Percentiles rank a stretch among this genome's conserved stretches.
phyloP scores from a whole-genome alignment of 306 rosid species.

The Citrullus amarus region DNA sequence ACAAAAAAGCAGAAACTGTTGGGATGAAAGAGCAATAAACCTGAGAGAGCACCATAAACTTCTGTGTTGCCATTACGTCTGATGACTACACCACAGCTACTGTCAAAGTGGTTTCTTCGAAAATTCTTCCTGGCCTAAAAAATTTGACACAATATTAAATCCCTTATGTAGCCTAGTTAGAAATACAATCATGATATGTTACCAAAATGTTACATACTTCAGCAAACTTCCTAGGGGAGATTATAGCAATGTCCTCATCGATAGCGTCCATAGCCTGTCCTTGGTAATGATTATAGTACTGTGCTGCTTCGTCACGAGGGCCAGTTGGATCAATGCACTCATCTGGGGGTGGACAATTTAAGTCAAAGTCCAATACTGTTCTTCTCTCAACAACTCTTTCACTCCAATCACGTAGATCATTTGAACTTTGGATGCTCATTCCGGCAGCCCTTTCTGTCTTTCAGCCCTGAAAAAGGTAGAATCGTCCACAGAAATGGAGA shows the following conservation, averaged over 20 bases:
- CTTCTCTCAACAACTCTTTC: conserved; percentile 2
- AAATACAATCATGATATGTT: neutral
- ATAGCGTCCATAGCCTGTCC: neutral
- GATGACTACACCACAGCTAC: neutral
- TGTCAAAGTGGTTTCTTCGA: conserved; percentile 3
- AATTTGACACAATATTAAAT: neutral
- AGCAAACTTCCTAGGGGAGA: conserved; percentile 8
- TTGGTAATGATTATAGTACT: neutral
- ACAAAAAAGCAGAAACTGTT: neutral
- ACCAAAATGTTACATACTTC: conserved; percentile 4
- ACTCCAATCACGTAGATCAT: neutral
- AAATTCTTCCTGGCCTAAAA: conserved; percentile 11
- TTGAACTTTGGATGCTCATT: conserved; percentile 5
- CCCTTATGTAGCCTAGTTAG: neutral
- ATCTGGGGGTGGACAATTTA: conserved; percentile 9
- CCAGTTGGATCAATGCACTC: conserved; percentile 4
- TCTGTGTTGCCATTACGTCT: neutral
- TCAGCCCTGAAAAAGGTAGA: neutral
- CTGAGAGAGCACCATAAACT: conserved; percentile 5
- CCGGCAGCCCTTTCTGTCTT: neutral
- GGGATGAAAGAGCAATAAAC: neutral
- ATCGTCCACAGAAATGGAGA: neutral
- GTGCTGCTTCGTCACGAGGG: neutral
- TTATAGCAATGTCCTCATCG: conserved; percentile 8
- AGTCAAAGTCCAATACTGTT: neutral